Evolutionary conservation across 371 early-diverging fungal genomes (phyloP), one percentile per base, ranked within the genome.

Genomic region (Cokeromyces recurvatus): DNA sequence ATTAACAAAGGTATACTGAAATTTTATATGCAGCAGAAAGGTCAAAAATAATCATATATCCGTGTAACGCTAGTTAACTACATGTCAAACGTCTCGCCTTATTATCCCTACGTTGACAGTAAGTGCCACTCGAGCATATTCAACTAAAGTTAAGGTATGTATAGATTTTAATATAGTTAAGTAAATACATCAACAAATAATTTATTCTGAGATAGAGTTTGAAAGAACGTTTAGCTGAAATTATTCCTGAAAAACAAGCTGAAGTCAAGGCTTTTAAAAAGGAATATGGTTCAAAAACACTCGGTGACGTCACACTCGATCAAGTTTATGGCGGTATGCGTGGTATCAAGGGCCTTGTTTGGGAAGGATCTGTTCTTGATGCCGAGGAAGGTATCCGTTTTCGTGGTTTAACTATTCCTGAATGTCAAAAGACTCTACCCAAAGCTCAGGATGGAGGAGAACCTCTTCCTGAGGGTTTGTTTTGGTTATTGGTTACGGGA

Each of bases 251-350:
- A 64, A 91, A 91, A 81, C 89, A 86, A 66, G 94, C 85, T 35
- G 91, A 95, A 77, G 87, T 94, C 63, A 95, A 95, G 84, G 82
- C 84, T 38, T 80, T 96, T 75, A 87, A 91, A 75, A 79, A 85
- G 64, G 85, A 93, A 70, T 83, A 89, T 54, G 98, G 98, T 39
- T 68, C 64, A 66, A 87, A 92, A 79, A 83, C 83, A 41, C 81
- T 96, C 44, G 98, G 98, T 59, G 84, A 90, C 62, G 91, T 90
- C 57, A 95, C 96, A 29, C 93, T 97, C 55, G 94, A 97, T 76
- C 94, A 94, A 90, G 93, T 86, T 46, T 95, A 95, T 63, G 95
- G 95, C 61, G 98, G 98, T 69, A 96, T 96, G 96, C 91, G 98
- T 72, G 98, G 97, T 51, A 93, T 97, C 82, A 97, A 98, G 85